Base-by-base conservation (phyloP, 1,139 yeast species). In the Kodamaea sp. region DNA sequence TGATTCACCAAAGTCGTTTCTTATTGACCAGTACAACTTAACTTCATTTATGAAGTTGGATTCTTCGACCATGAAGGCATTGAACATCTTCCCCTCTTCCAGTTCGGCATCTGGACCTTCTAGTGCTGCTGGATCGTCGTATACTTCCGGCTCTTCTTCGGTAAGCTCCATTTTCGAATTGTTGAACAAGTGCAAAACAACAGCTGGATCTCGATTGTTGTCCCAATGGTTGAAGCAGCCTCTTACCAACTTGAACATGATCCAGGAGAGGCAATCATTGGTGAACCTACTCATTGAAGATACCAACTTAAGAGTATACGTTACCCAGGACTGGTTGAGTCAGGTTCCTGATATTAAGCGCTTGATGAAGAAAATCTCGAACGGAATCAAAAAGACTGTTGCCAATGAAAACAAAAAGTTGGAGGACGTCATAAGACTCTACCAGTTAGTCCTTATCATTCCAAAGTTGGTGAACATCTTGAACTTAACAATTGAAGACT, bases 221-320 rank as follows among this genome's bases (percentile, higher is more conserved):
- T 81, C 92, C 9, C 96, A 88, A 53, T 92, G 98, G 98, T 71
- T 94, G 43, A 92, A 92, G 52, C 98, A 92, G 59, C 98, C 98
- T 0, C 70, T 92, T 32, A 81, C 95, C 37, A 78, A 77, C 46
- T 54, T 74, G 14, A 53, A 53, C 0, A 76, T 70, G 33, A 90
- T 92, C 27, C 59, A 64, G 26, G 72, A 79, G 24, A 75, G 98
- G 35, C 97, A 87, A 44, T 58, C 68, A 6, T 66, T 92, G 36
- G 96, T 92, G 7, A 83, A 78, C 26, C 73, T 75, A 39, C 64
- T 92, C 48, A 69, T 86, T n/a, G 76, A 83, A 24, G 88, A 88
- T 51, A 65, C 86, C 2, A 76, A 77, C 41, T 53, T 85, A 36
- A 71, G 96, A 43, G 78, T 81, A 7, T 66, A 72, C 21, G 58